phyloP scores from a whole-genome alignment of 352 stramenopile genomes.

The Phytophthora citricola region DNA sequence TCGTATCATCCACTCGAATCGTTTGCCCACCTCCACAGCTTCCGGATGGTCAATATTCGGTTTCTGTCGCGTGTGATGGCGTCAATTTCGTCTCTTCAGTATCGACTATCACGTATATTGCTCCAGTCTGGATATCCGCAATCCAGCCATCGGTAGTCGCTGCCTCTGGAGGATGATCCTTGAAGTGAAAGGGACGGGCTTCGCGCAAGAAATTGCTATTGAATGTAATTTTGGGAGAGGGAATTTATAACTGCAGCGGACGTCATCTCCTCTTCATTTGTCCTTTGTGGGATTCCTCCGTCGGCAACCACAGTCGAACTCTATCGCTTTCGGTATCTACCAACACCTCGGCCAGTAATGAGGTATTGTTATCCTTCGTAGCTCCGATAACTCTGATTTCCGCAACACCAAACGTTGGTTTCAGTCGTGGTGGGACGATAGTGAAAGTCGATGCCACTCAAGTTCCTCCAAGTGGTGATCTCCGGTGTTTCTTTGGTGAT shows the following conservation, averaged over 20 bases:
- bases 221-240: conserved; percentile 39
- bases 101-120: conserved; percentile 19
- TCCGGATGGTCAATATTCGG: conserved; percentile 23
- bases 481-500: conserved; percentile 45
- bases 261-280: conserved; percentile 17
- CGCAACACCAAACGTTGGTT: conserved; percentile 35
- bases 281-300: conserved; percentile 29
- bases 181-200: conserved; percentile 34
- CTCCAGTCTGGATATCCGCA: conserved; percentile 28
- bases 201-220: conserved; percentile 3
- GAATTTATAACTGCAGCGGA: conserved; percentile 20
- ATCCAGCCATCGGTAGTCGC: conserved; percentile 29
- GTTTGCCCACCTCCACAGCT: conserved; percentile 23
- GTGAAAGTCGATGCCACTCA: conserved; percentile 30
- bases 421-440: conserved; percentile 34
- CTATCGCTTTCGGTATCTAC: conserved; percentile 32
- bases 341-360: conserved; percentile 32
- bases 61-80: conserved; percentile 49
- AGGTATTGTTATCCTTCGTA: conserved; percentile 43
- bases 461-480: not conserved
- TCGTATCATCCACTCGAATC: conserved; percentile 35
- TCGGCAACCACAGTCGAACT: conserved; percentile 14
- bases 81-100: conserved; percentile 39
- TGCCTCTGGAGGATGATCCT: conserved; percentile 25
- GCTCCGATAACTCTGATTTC: conserved; percentile 24